Conservation (phyloP, 305 asterid species). For the Salvia sclarea region DNA sequence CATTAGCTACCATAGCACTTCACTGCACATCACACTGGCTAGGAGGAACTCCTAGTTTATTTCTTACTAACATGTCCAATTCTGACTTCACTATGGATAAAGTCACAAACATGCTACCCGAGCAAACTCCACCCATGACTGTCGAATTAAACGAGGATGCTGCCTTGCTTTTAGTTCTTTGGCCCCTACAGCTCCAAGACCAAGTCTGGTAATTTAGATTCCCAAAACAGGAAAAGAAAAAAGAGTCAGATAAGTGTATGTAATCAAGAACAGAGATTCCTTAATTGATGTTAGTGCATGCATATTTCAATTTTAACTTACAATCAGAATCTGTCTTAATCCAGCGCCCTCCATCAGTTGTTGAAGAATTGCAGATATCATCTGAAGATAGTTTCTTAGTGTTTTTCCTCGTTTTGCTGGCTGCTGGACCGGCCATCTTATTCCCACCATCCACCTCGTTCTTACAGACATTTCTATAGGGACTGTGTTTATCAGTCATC, state of each 20-base stretch:
- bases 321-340: slow-evolving; percentile 64
- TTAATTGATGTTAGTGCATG: slow-evolving; percentile 19
- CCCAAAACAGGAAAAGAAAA: slow-evolving; percentile 26
- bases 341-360: slow-evolving; percentile 51
- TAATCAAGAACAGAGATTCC: slow-evolving; percentile 23
- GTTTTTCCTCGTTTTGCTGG: slow-evolving; percentile 30
- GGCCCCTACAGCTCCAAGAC: slow-evolving; percentile 59
- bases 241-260: slow-evolving; percentile 31
- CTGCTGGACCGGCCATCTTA: slow-evolving; percentile 32
- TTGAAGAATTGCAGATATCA: slow-evolving; percentile 39
- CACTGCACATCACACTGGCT: slow-evolving; percentile 38
- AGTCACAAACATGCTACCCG: slow-evolving; percentile 31
- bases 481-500: slow-evolving; percentile 37
- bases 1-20: slow-evolving; percentile 34
- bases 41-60: slow-evolving; percentile 45
- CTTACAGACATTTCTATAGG: slow-evolving; percentile 29
- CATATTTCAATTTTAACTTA: slow-evolving; percentile 42
- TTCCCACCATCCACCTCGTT: slow-evolving; percentile 31
- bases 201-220: slow-evolving; percentile 41
- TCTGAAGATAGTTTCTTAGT: slow-evolving; percentile 35
- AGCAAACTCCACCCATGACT: slow-evolving; percentile 34
- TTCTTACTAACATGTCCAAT: slow-evolving; percentile 26
- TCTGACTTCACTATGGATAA: slow-evolving; percentile 34
- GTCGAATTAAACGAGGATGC: slow-evolving; percentile 31
- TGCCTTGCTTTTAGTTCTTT: slow-evolving; percentile 35